Percentiles rank a stretch among this genome's conserved stretches.
phyloP scores from a whole-genome alignment of 2,329 filamentous ascomycete genomes.

The Bipolaris cookei region DNA sequence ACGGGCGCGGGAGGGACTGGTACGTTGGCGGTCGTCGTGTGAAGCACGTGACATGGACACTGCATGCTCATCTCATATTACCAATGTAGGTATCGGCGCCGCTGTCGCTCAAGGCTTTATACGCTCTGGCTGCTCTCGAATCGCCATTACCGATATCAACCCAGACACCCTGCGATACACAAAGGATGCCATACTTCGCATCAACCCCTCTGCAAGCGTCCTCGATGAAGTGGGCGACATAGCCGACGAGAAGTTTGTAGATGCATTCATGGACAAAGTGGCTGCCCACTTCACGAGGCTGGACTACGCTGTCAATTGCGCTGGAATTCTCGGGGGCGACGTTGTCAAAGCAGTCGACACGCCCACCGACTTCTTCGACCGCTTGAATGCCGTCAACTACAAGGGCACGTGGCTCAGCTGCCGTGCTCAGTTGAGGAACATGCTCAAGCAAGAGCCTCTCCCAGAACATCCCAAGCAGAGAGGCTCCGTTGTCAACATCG shows the following conservation, averaged over 20 bases:
- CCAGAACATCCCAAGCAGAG: constrained; percentile 42
- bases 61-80: background rate
- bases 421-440: constrained; percentile 57
- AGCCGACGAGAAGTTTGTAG: constrained; percentile 55
- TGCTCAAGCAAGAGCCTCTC: constrained; percentile 59
- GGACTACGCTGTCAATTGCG: constrained; percentile 64
- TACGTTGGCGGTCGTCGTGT: constrained; percentile 10
- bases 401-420: constrained; percentile 65
- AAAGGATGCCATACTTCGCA: constrained; percentile 26
- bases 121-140: constrained; percentile 56
- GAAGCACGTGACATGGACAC: background rate
- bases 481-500: constrained; percentile 62
- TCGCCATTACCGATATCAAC: constrained; percentile 62
- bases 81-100: constrained; percentile 59
- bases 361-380: constrained; percentile 58
- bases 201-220: constrained; percentile 39
- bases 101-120: constrained; percentile 60
- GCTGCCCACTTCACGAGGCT: constrained; percentile 53
- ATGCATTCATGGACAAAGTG: constrained; percentile 50
- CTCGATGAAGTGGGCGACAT: constrained; percentile 56
- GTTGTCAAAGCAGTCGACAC: constrained; percentile 55
- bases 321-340: constrained; percentile 57
- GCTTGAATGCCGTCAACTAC: constrained; percentile 63
- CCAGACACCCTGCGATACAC: constrained; percentile 51
- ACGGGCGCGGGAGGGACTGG: constrained; percentile 47